phyloP scores from a whole-genome alignment of 1,284 basidiomycete species.

The Blastosporella zonata region DNA sequence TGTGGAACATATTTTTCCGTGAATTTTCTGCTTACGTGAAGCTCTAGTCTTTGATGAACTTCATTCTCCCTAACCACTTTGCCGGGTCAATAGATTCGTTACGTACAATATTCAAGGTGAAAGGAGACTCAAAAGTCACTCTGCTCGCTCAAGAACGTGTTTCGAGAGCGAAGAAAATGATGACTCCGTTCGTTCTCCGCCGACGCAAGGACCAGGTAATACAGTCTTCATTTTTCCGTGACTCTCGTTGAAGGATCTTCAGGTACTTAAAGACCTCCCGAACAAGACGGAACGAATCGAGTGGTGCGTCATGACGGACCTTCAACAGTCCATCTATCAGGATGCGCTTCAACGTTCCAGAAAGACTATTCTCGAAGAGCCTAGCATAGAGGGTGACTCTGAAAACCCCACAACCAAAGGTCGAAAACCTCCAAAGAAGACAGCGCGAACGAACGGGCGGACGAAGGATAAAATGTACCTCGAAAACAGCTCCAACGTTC shows the following conservation, averaged over 20 bases:
- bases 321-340: conserved; percentile 83
- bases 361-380: conserved; percentile 71
- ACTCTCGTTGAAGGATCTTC: conserved; percentile 11
- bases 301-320: conserved; percentile 89
- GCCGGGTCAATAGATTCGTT: conserved; percentile 73
- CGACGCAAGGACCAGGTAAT: conserved; percentile 87
- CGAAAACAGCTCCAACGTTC: conserved; percentile 84
- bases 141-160: conserved; percentile 89
- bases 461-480: conserved; percentile 67
- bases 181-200: conserved; percentile 97
- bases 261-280: conserved; percentile 92
- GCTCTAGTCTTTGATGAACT: conserved; percentile 90
- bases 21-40: conserved; percentile 7
- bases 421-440: conserved; percentile 43
- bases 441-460: conserved; percentile 38
- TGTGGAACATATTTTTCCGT: conserved; percentile 30
- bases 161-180: conserved; percentile 96
- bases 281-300: conserved; percentile 91
- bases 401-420: conserved; percentile 36
- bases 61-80: conserved; percentile 94
- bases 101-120: conserved; percentile 96
- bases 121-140: conserved; percentile 82
- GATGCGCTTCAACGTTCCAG: conserved; percentile 84
- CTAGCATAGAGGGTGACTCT: conserved; percentile 30
- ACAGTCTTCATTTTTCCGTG: conserved; percentile 5